Conservation (phyloP, 164 flowering plant species). For the Magnolia changhungtana region DNA sequence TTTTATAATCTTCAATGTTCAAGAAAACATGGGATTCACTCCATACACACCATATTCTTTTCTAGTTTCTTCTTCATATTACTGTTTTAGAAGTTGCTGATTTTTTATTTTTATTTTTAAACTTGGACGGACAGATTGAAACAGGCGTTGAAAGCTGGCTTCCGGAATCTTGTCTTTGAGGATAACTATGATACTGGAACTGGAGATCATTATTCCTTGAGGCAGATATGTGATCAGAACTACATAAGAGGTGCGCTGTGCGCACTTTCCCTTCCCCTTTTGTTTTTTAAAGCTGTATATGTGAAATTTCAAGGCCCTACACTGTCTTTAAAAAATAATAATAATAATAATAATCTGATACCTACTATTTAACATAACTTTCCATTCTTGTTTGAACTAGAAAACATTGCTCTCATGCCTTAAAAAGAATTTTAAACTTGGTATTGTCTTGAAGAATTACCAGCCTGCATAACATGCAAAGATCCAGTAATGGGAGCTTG, state of each 20-base stretch:
- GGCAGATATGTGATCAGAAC: conserved; percentile 94
- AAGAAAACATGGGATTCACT: not conserved
- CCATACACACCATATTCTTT: not conserved
- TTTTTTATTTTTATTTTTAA: conserved; percentile 1
- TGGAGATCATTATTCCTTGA: conserved; percentile 93
- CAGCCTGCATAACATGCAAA: no score
- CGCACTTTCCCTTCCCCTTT: not conserved
- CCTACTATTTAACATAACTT: no score
- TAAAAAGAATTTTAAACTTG: no score
- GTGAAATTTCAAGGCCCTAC: no score
- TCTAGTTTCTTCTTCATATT: not conserved
- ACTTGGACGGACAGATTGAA: conserved; percentile 44
- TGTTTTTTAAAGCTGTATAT: not conserved
- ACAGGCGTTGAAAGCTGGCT: conserved; percentile 92
- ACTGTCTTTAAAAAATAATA: no score
- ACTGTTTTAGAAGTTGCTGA: not conserved
- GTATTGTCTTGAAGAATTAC: no score
- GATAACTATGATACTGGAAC: conserved; percentile 99
- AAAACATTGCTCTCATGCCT: no score
- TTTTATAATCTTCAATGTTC: no score
- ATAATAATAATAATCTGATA: no score
- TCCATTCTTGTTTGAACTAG: no score
- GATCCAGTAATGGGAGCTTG: no score
- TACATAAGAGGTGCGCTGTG: conserved; percentile 94
- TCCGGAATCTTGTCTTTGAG: conserved; percentile 88